Conservation (phyloP, 371 early-diverging fungal species). For the Choanephora cucurbitarum region DNA sequence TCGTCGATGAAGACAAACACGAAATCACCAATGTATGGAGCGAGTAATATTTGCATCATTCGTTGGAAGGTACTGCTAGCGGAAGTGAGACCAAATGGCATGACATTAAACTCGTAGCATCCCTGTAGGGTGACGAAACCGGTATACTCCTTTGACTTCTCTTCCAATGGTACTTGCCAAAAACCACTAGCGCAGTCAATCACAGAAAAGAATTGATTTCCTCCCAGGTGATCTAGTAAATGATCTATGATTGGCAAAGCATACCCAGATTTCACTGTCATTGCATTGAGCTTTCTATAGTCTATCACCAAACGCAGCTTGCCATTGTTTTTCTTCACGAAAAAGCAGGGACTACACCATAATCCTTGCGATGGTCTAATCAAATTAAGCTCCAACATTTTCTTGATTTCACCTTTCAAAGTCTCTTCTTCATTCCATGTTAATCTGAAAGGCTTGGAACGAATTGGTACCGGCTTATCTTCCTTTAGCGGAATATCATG, state of each 20-base stretch:
- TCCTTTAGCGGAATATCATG: neutral
- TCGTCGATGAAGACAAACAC: constrained; percentile 51
- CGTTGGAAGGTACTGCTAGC: constrained; percentile 49
- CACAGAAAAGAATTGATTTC: constrained; percentile 23
- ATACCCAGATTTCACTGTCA: constrained; percentile 10
- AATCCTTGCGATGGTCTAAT: constrained; percentile 18
- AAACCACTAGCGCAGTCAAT: constrained; percentile 46
- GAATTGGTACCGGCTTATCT: constrained; percentile 1
- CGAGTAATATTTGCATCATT: constrained; percentile 31
- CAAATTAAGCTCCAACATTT: constrained; percentile 10
- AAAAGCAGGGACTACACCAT: constrained; percentile 44
- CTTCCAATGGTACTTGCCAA: constrained; percentile 38
- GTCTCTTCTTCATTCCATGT: constrained; percentile 13
- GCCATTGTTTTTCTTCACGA: constrained; percentile 52
- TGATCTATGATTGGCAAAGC: constrained; percentile 43
- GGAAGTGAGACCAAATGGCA: constrained; percentile 35
- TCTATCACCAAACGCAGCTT: constrained; percentile 41
- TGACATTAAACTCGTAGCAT: constrained; percentile 39
- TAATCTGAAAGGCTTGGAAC: constrained; percentile 14
- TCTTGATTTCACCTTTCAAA: constrained; percentile 3
- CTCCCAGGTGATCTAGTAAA: constrained; percentile 23
- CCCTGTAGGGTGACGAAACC: constrained; percentile 32
- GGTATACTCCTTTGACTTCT: constrained; percentile 17
- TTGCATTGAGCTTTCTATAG: constrained; percentile 26
- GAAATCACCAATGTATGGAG: constrained; percentile 21